Evolutionary conservation across 805 yeast genomes (phyloP).

Genomic region (Hyphopichia homilentoma): DNA sequence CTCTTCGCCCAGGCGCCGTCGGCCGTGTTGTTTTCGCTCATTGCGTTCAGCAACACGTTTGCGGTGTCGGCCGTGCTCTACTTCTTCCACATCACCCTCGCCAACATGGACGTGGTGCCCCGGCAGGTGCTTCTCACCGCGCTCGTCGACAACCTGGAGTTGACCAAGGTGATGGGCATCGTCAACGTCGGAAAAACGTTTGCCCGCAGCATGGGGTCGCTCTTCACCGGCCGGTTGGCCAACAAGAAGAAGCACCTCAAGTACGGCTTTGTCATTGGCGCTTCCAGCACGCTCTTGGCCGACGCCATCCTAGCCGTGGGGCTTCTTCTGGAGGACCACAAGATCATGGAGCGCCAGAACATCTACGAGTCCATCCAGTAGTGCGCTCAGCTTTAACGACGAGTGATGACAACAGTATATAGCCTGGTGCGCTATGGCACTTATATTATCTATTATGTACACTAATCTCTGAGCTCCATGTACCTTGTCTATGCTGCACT

Average conservation of each 20-base stretch:
- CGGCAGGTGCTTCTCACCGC: conserved; percentile 76
- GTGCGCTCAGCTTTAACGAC: no score
- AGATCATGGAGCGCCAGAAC: conserved; percentile 18
- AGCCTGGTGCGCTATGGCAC: no score
- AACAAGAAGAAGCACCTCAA: conserved; percentile 40
- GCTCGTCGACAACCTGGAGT: conserved; percentile 56
- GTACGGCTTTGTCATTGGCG: conserved; percentile 51
- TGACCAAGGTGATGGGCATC: conserved; percentile 77
- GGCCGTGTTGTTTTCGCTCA: conserved; percentile 53
- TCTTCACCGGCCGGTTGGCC: conserved; percentile 74
- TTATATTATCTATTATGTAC: no score
- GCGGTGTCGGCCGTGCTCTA: conserved; percentile 51
- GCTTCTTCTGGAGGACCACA: conserved; percentile 39
- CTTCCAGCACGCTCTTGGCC: conserved; percentile 48
- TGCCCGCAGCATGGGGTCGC: conserved; percentile 80
- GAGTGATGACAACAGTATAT: no score
- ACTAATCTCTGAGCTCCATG: no score
- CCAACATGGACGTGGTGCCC: conserved; percentile 90
- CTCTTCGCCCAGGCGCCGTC: conserved; percentile 75
- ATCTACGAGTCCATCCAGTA: conserved; percentile 1
- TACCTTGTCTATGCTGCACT: no score
- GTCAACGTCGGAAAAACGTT: conserved; percentile 85
- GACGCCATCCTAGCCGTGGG: conserved; percentile 41
- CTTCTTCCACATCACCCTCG: conserved; percentile 55
- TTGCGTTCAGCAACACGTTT: conserved; percentile 21